Conservation (phyloP, 164 flowering plant species). For the Warburgia ugandensis region DNA sequence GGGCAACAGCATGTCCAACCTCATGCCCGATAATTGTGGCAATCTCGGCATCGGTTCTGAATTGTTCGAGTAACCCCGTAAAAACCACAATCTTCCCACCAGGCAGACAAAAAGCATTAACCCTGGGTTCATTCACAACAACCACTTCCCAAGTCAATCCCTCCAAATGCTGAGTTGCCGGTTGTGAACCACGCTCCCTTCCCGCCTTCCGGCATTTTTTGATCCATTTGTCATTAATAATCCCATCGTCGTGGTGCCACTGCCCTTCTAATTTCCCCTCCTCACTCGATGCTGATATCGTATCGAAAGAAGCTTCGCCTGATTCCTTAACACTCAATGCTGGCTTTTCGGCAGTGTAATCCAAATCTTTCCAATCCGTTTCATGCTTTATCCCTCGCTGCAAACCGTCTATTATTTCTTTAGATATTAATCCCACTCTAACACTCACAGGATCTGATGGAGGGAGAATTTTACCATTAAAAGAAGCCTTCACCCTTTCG, state of each 20-base stretch:
- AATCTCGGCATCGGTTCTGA: constrained; percentile 58
- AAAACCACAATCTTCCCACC: constrained; percentile 87
- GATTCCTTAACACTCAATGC: constrained; percentile 13
- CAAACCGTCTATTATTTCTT: constrained; percentile 61
- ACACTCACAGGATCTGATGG: constrained; percentile 74
- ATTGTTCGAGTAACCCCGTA: constrained; percentile 67
- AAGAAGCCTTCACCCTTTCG: constrained; percentile 32
- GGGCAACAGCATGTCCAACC: constrained; percentile 83
- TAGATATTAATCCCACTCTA: constrained; percentile 62
- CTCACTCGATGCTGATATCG: constrained; percentile 25
- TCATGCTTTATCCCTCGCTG: constrained; percentile 66
- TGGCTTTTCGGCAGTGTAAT: constrained; percentile 30
- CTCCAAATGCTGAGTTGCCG: constrained; percentile 54
- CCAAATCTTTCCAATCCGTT: constrained; percentile 55
- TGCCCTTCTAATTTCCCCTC: constrained; percentile 25
- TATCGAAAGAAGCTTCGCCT: constrained; percentile 23
- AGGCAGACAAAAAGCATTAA: constrained; percentile 86
- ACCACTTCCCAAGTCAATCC: constrained; percentile 79
- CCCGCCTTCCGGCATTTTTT: constrained; percentile 54
- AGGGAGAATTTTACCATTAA: constrained; percentile 69
- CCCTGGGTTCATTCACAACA: constrained; percentile 62
- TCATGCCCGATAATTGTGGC: constrained; percentile 82
- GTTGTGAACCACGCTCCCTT: constrained; percentile 25
- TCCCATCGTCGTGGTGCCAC: constrained; percentile 61
- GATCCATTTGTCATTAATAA: constrained; percentile 81